Evolutionary conservation across 2,329 filamentous ascomycete genomes (phyloP).

Genomic region (Microdochium trichocladiopsis): DNA sequence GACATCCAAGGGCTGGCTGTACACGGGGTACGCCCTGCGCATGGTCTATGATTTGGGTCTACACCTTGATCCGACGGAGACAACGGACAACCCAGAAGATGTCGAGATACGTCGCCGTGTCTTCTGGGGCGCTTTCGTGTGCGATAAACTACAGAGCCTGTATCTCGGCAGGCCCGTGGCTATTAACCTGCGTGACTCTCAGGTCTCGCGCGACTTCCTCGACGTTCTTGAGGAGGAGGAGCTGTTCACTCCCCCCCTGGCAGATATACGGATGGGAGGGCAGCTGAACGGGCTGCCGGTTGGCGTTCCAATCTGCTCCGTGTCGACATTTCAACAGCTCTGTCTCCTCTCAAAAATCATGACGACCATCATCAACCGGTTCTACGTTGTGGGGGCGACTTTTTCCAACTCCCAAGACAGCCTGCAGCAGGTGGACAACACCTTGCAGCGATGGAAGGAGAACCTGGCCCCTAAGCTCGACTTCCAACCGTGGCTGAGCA

Average conservation of each 20-base stretch:
- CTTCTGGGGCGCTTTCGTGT: slow-evolving; percentile 24
- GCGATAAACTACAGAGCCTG: slow-evolving; percentile 20
- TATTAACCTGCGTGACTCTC: slow-evolving; percentile 12
- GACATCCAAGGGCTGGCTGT: slow-evolving; percentile 28
- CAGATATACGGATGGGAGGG: too few species aligned
- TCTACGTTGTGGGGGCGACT: slow-evolving; percentile 20
- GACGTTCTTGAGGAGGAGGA: slow-evolving; percentile 17
- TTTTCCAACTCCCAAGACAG: slow-evolving; percentile 14
- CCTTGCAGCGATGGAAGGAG: slow-evolving; percentile 12
- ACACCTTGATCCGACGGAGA: slow-evolving; percentile 23
- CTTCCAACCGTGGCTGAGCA: too few species aligned
- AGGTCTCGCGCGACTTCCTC: slow-evolving; percentile 12
- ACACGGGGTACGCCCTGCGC: slow-evolving; percentile 28
- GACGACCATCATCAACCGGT: slow-evolving; percentile 21
- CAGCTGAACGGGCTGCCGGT: background rate
- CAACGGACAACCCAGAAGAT: slow-evolving; percentile 11
- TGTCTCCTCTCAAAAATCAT: slow-evolving; percentile 26
- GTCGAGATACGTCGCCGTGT: slow-evolving; percentile 21
- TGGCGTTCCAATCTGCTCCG: slow-evolving; percentile 15
- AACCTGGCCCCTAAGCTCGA: too few species aligned
- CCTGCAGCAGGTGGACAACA: slow-evolving; percentile 18
- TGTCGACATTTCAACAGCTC: slow-evolving; percentile 26
- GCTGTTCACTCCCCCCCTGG: too few species aligned
- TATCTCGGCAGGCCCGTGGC: slow-evolving; percentile 18
- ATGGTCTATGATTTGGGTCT: slow-evolving; percentile 32